A percentile compares a stretch with the other conserved stretches of the same genome.
phyloP scores from a whole-genome alignment of 2,329 filamentous ascomycete genomes.

The Hansfordia pulvinata region DNA sequence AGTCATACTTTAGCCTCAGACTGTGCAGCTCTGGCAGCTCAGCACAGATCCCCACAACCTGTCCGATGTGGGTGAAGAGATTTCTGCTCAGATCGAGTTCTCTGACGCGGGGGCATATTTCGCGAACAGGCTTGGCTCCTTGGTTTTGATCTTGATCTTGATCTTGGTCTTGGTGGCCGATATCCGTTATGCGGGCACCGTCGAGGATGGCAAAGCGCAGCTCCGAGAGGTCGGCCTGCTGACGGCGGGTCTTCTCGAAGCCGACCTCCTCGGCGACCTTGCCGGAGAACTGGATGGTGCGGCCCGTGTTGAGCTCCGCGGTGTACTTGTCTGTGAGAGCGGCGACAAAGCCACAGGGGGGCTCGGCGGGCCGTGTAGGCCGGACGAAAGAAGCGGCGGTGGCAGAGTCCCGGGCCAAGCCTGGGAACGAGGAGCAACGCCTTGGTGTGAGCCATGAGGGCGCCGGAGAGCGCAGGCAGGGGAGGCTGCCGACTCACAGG shows the following conservation, averaged over 20 bases:
- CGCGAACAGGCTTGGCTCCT: slow-evolving; percentile 24
- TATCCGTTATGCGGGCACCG: slow-evolving; percentile 46
- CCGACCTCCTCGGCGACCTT: slow-evolving; percentile 91
- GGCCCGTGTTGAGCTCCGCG: slow-evolving; percentile 31
- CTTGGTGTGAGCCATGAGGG: neutral
- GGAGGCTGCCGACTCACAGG: slow-evolving; percentile 40
- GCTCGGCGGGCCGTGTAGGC: slow-evolving; percentile 57
- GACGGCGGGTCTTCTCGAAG: slow-evolving; percentile 79
- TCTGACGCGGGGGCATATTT: slow-evolving; percentile 50
- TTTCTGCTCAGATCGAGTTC: slow-evolving; percentile 83
- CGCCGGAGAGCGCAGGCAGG: neutral
- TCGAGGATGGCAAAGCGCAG: slow-evolving; percentile 75
- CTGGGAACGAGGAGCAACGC: neutral
- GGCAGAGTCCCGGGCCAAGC: slow-evolving; percentile 28
- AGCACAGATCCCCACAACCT: slow-evolving; percentile 57
- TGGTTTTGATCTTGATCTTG: slow-evolving; percentile 6
- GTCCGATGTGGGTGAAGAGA: slow-evolving; percentile 53
- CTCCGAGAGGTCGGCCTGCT: slow-evolving; percentile 66
- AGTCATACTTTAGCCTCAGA: slow-evolving; percentile 62
- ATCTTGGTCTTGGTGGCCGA: slow-evolving; percentile 17
- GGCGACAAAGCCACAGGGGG: slow-evolving; percentile 58
- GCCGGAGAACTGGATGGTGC: slow-evolving; percentile 52
- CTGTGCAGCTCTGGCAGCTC: slow-evolving; percentile 52
- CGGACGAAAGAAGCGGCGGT: slow-evolving; percentile 81
- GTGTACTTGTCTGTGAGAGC: slow-evolving; percentile 79